Evolutionary conservation across 2,329 filamentous ascomycete genomes (phyloP).

Genomic region (Fusarium vanettenii): DNA sequence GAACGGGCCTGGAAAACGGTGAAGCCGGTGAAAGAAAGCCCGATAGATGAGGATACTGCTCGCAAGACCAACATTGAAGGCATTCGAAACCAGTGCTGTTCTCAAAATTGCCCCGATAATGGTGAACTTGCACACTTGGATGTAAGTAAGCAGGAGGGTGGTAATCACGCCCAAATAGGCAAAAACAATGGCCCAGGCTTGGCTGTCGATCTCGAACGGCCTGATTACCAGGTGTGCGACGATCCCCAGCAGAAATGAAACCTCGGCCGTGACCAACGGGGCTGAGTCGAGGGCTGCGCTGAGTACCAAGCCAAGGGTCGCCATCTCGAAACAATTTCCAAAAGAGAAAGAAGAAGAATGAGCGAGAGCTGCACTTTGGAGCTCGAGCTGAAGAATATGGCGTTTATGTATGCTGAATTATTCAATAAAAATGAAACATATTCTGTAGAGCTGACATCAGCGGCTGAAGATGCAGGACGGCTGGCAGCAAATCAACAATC

Average conservation of each 20-base stretch:
- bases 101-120: neutral
- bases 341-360: neutral
- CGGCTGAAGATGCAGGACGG: neutral
- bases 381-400: neutral
- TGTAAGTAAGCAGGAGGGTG: neutral
- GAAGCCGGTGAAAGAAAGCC: constrained; percentile 17
- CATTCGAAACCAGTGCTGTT: neutral
- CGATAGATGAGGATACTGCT: constrained; percentile 21
- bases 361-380: neutral
- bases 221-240: neutral
- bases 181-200: neutral
- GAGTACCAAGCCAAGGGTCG: neutral
- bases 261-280: neutral
- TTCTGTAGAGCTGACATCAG: neutral
- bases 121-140: neutral
- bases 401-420: neutral
- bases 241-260: neutral
- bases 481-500: neutral
- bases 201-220: constrained; percentile 3
- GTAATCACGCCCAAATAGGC: neutral
- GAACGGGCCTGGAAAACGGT: constrained; percentile 18
- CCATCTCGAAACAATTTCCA: neutral
- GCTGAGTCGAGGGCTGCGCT: neutral
- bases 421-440: neutral
- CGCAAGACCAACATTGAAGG: constrained; percentile 4